Conservation (phyloP, 139 green algal species). For the Chlamydomonas asymmetrica region DNA sequence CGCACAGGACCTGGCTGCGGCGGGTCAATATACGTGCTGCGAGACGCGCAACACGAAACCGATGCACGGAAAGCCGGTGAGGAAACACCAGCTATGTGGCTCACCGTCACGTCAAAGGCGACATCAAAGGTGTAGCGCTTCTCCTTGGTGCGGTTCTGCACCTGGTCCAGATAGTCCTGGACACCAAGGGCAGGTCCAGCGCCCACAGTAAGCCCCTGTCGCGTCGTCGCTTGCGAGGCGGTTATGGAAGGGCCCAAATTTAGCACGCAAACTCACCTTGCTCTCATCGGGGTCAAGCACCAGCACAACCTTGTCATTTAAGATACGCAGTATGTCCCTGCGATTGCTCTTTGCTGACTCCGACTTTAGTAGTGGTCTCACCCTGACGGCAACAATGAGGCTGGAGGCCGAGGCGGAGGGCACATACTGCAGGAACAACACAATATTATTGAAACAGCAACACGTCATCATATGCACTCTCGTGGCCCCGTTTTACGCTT, state of each 20-base stretch:
- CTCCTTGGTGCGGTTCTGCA: slow-evolving; percentile 71
- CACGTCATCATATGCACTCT: not conserved
- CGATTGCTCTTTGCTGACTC: slow-evolving; percentile 35
- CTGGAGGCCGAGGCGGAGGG: slow-evolving; percentile 30
- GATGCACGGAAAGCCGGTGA: no score
- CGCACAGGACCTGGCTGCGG: no score
- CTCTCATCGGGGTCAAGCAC: slow-evolving; percentile 75
- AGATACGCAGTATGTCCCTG: slow-evolving; percentile 66
- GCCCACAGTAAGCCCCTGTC: not conserved
- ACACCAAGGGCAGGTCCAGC: not conserved
- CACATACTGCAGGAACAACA: slow-evolving; percentile 30
- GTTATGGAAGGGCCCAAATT: no score
- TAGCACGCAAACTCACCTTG: no score
- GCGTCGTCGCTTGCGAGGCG: no score
- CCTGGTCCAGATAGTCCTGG: slow-evolving; percentile 73
- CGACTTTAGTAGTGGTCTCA: slow-evolving; percentile 58
- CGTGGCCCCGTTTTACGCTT: not conserved
- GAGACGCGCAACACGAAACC: no score
- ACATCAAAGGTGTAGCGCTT: slow-evolving; percentile 82
- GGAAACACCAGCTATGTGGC: no score
- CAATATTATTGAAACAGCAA: not conserved
- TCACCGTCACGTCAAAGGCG: slow-evolving; percentile 54
- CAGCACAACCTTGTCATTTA: slow-evolving; percentile 63
- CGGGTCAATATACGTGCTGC: no score
- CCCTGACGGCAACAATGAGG: slow-evolving; percentile 64